These are phyloP conservation scores for Cystobasidium pallidum DNA, from an alignment of 1,284 basidiomycete genomes.

Conservation along the genomic window DNA sequence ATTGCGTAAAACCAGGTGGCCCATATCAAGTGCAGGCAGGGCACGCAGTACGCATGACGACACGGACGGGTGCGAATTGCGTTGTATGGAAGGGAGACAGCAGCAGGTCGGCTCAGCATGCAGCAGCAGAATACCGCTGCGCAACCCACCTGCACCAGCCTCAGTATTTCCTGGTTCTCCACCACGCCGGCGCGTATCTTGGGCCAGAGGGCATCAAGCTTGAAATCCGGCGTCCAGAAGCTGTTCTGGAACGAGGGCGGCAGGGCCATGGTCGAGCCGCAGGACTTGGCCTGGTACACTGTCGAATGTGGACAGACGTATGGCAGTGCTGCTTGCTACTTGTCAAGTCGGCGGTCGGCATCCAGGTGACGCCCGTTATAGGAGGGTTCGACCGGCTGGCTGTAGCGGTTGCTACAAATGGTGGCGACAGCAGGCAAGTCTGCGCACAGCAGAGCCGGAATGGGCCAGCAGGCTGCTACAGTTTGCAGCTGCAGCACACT, in stretches of 20 bases:
- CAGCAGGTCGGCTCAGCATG: background rate
- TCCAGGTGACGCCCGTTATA: background rate
- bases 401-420: background rate
- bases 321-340: background rate
- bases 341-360: background rate
- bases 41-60: background rate
- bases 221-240: slow-evolving; percentile 37
- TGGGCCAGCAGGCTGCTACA: too few relatives aligned
- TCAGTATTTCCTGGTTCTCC: slow-evolving; percentile 40
- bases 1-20: background rate
- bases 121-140: background rate
- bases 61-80: background rate
- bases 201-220: slow-evolving; percentile 26
- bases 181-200: slow-evolving; percentile 30
- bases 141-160: slow-evolving; percentile 20
- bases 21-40: too few relatives aligned
- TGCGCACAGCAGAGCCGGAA: too few relatives aligned
- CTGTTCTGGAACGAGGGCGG: slow-evolving; percentile 32
- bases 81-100: background rate
- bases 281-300: background rate
- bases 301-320: background rate
- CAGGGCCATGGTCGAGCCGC: slow-evolving; percentile 22
- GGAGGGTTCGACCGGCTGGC: background rate
- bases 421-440: too few relatives aligned
- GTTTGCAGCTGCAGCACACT: too few relatives aligned